A percentile compares a stretch with the other conserved stretches of the same genome.
These are phyloP conservation scores for Hapsidospora chrysogenum DNA, from an alignment of 495 filamentous ascomycete genomes.

Conservation along the genomic window DNA sequence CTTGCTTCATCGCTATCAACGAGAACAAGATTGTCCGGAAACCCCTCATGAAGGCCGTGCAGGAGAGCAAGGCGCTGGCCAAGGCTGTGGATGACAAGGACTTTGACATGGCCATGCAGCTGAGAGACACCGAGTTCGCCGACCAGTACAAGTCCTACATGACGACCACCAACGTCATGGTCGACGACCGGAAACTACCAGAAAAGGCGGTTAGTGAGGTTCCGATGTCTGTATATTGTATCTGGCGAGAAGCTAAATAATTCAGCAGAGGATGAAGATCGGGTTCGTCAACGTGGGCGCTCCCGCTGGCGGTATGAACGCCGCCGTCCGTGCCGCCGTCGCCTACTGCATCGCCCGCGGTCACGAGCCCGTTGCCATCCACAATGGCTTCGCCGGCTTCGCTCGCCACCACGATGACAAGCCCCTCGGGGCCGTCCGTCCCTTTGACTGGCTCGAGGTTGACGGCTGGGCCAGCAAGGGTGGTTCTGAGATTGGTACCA, in stretches of 20 bases:
- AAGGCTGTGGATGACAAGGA: conserved; percentile 64
- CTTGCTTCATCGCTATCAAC: conserved; percentile 83
- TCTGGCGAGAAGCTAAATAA: conserved; percentile 6
- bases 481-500: conserved; percentile 95
- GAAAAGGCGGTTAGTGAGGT: conserved; percentile 54
- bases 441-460: conserved; percentile 82
- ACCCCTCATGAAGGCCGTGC: conserved; percentile 75
- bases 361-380: conserved; percentile 77
- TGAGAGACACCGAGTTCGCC: conserved; percentile 84
- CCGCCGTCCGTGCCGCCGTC: conserved; percentile 83
- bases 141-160: conserved; percentile 83
- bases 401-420: conserved; percentile 75
- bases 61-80: conserved; percentile 67
- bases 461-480: conserved; percentile 92
- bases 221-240: no score
- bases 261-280: conserved; percentile 63
- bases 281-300: conserved; percentile 95
- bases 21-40: conserved; percentile 96
- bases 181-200: conserved; percentile 35
- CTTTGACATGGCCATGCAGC: conserved; percentile 68
- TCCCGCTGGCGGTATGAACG: conserved; percentile 98
- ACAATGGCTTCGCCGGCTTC: conserved; percentile 95
- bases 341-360: conserved; percentile 93
- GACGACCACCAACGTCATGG: conserved; percentile 55
- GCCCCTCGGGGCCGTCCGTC: conserved; percentile 66